These are phyloP conservation scores for Fusarium siculi DNA, from an alignment of 2,329 filamentous ascomycete genomes.

Conservation along the genomic window DNA sequence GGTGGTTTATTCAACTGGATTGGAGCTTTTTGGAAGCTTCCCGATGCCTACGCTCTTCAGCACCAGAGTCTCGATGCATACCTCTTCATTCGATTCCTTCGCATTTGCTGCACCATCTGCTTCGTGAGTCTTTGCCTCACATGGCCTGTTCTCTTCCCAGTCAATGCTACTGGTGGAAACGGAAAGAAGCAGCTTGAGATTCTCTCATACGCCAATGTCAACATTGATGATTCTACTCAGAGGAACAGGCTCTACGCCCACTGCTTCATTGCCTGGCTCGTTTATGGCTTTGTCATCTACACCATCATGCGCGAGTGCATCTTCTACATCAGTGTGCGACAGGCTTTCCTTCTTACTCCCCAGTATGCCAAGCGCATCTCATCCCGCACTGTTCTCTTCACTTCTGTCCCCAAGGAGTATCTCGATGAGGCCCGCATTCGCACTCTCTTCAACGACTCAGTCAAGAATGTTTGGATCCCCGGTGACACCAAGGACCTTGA, in stretches of 20 bases:
- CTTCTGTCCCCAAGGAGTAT: slow-evolving; percentile 82
- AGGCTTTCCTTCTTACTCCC: slow-evolving; percentile 90
- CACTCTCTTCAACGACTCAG: slow-evolving; percentile 80
- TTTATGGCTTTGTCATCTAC: slow-evolving; percentile 88
- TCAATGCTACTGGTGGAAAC: slow-evolving; percentile 84
- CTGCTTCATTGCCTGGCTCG: slow-evolving; percentile 81
- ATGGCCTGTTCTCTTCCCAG: slow-evolving; percentile 84
- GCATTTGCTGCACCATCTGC: slow-evolving; percentile 79
- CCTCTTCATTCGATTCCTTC: slow-evolving; percentile 86
- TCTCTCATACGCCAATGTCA: slow-evolving; percentile 53
- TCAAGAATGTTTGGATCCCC: slow-evolving; percentile 86
- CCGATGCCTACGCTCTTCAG: slow-evolving; percentile 83
- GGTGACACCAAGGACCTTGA: slow-evolving; percentile 80
- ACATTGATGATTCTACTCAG: slow-evolving; percentile 59
- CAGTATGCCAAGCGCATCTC: slow-evolving; percentile 86
- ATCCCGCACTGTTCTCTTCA: slow-evolving; percentile 91
- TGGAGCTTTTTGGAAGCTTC: slow-evolving; percentile 67
- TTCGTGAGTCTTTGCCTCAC: slow-evolving; percentile 83
- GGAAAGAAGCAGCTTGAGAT: slow-evolving; percentile 69
- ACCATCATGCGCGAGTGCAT: slow-evolving; percentile 90
- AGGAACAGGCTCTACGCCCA: slow-evolving; percentile 81
- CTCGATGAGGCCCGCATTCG: slow-evolving; percentile 78
- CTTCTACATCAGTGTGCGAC: slow-evolving; percentile 92
- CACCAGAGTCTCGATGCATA: slow-evolving; percentile 91
- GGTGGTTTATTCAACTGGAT: slow-evolving; percentile 72